Base-by-base conservation (phyloP, 495 filamentous ascomycete species). In the Talaromyces stipitatus region DNA sequence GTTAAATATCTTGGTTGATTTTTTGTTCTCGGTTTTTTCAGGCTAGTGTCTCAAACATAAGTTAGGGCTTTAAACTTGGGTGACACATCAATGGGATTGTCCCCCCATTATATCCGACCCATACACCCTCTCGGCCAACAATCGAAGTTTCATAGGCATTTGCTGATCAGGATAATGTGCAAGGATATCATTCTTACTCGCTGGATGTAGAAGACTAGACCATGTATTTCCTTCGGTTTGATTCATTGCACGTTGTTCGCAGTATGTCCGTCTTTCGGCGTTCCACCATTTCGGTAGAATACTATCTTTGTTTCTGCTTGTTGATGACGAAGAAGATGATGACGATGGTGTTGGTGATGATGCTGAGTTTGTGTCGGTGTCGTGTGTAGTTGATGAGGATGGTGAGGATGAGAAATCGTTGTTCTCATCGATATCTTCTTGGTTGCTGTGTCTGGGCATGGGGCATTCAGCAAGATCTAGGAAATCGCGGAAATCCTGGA, bases 141-240 rank as follows among this genome's bases (percentile, higher is more conserved):
- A 58, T 20, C 68, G 58, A 59, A 77, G 58, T 64, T 78, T 77
- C 72, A 78, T 77, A 1, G 72, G 66, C 55, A 78, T 69, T 8
- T 26, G 38, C 11, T 36, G 1, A 32, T 75, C 65, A 1, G 64
- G 65, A 54, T 78, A 79, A 14, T 69, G 67, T 32, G 67, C 64
- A 3, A 61, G 58, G 26, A 79, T 61, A 46, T 70, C 70, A 28
- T 33, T 14, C 59, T 74, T 78, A 30, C 64, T 60, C n/a, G 71
- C 61, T 12, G 59, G 43, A 16, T 12, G 16, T 24, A 54, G 47
- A 18, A 72, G 33, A 24, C 52, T 22, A 2, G 54, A 46, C 63
- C 64, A 69, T 20, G 62, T 27, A 55, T 45, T 36, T n/a, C 20
- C n/a, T n/a, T n/a, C 24, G n/a, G 8, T 51, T 16, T 43, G 24